Conservation (phyloP, 352 stramenopile species). For the Globisporangium okanoganense region DNA sequence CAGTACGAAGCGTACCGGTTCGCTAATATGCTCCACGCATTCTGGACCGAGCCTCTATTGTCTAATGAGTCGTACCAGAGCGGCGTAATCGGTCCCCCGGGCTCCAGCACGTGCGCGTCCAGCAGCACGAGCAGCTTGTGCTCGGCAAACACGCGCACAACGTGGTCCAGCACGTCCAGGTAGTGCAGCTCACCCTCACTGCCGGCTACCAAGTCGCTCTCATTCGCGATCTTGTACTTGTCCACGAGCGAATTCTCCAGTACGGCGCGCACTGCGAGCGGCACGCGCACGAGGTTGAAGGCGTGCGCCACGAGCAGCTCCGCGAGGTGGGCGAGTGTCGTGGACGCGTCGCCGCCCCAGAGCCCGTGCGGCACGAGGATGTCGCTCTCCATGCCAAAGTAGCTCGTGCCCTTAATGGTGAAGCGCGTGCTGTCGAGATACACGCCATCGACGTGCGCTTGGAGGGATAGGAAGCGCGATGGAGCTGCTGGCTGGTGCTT, state of each 20-base stretch:
- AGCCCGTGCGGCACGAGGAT: slow-evolving; percentile 57
- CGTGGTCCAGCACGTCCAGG: slow-evolving; percentile 52
- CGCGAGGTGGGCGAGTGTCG: slow-evolving; percentile 34
- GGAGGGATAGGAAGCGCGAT: slow-evolving; percentile 16
- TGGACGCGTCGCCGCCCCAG: slow-evolving; percentile 52
- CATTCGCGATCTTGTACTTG: slow-evolving; percentile 42
- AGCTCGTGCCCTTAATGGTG: slow-evolving; percentile 52
- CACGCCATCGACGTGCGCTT: slow-evolving; percentile 27
- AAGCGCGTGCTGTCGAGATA: slow-evolving; percentile 33
- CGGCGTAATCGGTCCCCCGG: slow-evolving; percentile 26
- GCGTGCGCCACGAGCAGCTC: slow-evolving; percentile 28
- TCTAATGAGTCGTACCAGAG: slow-evolving; percentile 40
- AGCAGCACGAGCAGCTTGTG: slow-evolving; percentile 41
- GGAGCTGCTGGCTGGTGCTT: background rate
- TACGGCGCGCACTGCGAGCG: slow-evolving; percentile 43
- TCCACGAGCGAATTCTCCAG: slow-evolving; percentile 31
- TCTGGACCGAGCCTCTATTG: slow-evolving; percentile 19
- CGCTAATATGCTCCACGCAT: slow-evolving; percentile 36
- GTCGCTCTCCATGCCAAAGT: slow-evolving; percentile 62
- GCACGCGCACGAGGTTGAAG: slow-evolving; percentile 55
- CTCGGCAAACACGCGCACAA: slow-evolving; percentile 25
- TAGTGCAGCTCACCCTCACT: slow-evolving; percentile 32
- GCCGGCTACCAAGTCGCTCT: slow-evolving; percentile 22
- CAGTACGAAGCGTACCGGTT: slow-evolving; percentile 28
- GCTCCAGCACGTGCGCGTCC: slow-evolving; percentile 45